Evolutionary conservation across 129 eudicot species (phyloP).

Genomic region (Kitagawia praeruptora): DNA sequence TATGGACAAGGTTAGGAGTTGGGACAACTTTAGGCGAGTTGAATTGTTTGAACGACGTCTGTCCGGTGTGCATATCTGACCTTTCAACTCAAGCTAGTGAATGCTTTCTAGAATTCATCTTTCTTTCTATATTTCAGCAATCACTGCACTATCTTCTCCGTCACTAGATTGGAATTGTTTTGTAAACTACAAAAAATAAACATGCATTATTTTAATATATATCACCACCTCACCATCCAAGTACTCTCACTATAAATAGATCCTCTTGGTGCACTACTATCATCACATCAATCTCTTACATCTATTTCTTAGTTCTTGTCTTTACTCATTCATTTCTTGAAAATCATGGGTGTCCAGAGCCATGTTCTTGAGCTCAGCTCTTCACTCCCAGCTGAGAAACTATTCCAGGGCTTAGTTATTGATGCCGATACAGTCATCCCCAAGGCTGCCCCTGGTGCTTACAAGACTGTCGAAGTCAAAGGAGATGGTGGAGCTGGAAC

Average conservation of each 20-base stretch:
- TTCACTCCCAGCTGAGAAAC: not conserved
- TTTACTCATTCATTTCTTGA: not conserved
- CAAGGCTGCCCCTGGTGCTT: constrained; percentile 10
- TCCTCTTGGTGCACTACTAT: not conserved
- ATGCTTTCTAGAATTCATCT: too few species aligned
- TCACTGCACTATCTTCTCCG: too few species aligned
- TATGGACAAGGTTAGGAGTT: too few species aligned
- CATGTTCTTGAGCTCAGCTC: not conserved
- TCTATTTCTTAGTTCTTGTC: not conserved
- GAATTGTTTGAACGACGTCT: too few species aligned
- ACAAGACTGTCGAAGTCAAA: constrained; percentile 8
- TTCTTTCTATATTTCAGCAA: too few species aligned
- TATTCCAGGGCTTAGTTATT: not conserved
- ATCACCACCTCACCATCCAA: not conserved
- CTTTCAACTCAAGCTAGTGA: not conserved
- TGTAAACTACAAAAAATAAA: too few species aligned
- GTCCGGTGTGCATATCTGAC: not conserved
- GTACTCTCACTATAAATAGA: not conserved
- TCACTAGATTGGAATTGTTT: too few species aligned
- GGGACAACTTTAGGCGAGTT: too few species aligned
- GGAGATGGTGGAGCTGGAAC: constrained; percentile 20
- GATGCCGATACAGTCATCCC: constrained; percentile 8
- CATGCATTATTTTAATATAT: too few species aligned
- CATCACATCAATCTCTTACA: not conserved
- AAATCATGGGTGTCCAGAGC: constrained; percentile 2